Conservation (phyloP, 129 eudicot genomes). For the Centaurea solstitialis region DNA sequence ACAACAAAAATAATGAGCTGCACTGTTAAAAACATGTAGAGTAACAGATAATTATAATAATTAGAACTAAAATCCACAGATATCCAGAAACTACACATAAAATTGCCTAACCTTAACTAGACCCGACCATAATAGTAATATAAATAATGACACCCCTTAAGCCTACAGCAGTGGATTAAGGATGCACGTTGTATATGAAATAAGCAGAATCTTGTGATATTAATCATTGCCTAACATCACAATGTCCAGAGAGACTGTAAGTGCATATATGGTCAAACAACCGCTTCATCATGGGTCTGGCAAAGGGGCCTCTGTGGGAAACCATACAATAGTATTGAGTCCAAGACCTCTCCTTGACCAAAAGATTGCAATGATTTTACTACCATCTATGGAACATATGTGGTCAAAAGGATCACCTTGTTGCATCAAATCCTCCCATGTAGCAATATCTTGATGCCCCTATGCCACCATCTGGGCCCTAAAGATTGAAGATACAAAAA, state of each 20-base stretch:
- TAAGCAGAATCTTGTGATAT: background rate
- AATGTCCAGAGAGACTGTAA: background rate
- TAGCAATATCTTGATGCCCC: slow-evolving; percentile 95
- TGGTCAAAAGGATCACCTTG: slow-evolving; percentile 59
- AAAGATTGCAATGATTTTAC: background rate
- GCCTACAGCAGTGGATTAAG: background rate
- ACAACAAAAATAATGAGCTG: slow-evolving; percentile 9
- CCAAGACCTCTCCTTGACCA: background rate
- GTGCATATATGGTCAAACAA: background rate
- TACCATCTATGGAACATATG: background rate
- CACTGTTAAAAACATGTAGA: slow-evolving; percentile 1
- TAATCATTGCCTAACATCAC: background rate
- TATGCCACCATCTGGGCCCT: slow-evolving; percentile 99
- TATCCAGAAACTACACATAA: background rate
- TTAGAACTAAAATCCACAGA: background rate
- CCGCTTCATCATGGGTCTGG: too few relatives aligned
- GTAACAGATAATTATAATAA: background rate
- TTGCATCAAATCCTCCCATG: slow-evolving; percentile 98
- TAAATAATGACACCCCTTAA: background rate
- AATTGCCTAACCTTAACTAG: background rate
- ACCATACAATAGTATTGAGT: background rate
- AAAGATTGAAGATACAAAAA: slow-evolving; percentile 6
- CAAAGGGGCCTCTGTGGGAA: background rate
- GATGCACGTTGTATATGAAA: background rate
- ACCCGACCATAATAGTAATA: background rate